Evolutionary conservation across 192 early-diverging fungal genomes (phyloP), one percentile per base, ranked within the genome.

Genomic region (Cladochytrium replicatum): DNA sequence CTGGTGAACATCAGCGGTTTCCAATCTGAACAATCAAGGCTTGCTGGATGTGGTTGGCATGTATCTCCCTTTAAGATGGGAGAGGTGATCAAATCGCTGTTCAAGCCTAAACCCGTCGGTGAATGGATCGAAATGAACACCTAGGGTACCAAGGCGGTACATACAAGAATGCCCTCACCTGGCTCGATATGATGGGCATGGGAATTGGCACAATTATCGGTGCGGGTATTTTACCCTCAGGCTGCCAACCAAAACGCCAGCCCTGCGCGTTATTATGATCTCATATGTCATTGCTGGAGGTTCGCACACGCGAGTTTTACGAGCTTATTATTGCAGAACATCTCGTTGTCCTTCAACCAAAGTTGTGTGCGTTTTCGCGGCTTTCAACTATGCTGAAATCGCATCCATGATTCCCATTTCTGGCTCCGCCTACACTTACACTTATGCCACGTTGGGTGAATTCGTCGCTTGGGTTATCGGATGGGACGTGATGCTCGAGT

Each of bases 401-500:
- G 78, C 86, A 0, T 82, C 88, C 6, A 84, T 88, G 82, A 77
- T 92, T 19, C 88, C 89, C 0, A 75, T 88, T 11, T 81, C 88
- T 5, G 89, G 91, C 4, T 89, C 88, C 0, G 85, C 91, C 4
- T 94, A 91, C 57, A 83, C 85, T 0, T 94, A 83, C 46, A 75
- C 83, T 1, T 94, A 91, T 46, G 84, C 84, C 6, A 85, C 89
- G 0, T 60, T 91, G 50, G 91, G 91, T 9, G 91, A 94, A 67
- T 58, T 91, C 19, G 50, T 88, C 17, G 89, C 81, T 1, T 93
- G 91, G 91, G 83, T 88, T 32, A 84, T 90, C 52, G 89, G 87
- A 9, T 93, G 91, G 91, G 84, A 89, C 63, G 60, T 93, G 39
- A 83, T 88, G 7, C 63, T 93, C 26, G 90, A 93, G 65, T 93